Base-by-base conservation (phyloP, 352 stramenopile genomes). In the Pythium aphanidermatum region DNA sequence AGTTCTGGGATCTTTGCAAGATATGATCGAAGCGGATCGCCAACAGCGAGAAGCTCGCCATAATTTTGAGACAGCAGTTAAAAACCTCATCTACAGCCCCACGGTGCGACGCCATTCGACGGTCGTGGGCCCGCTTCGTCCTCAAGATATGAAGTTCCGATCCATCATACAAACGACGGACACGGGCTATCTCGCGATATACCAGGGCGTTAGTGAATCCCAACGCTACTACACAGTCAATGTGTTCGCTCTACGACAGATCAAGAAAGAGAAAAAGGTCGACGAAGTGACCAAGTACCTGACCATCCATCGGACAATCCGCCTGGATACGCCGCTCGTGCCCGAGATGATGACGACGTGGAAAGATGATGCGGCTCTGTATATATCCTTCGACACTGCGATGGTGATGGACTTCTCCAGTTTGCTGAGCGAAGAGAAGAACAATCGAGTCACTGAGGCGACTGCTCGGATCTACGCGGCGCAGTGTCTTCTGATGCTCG, bases 1-100 rank as follows among this genome's bases (percentile, higher is more conserved):
- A 54, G 94, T 97, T 28, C 59, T 99, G 23, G 95, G 95, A 20
- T 89, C 95, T 20, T 63, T 98, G 23, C 70, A 97, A 30, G 83
- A 92, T 19, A 84, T 98, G 52, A 84, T 98, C 40, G 79, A 97
- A 19, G 68, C 72, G 25, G 73, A 88, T 38, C 73, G 76, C 14
- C 69, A 80, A 39, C 76, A 88, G 51, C 76, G 81, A 20, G 78
- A 92, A 31, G 81, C 77, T 12, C 73, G 78, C 3, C 77, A 92
- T 59, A 84, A 81, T 49, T 92, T 92, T 35, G 75, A 92, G 40
- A 88, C 69, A 8, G 75, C 81, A 1, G 81, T 92, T 27, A 88
- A 87, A 50, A 90, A 92, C 48, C 42, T 92, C 5, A 87, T 87
- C 38, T 87, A 75, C 51, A 84, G 67, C 12, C 74, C 76, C 0